Evolutionary conservation across 352 stramenopile genomes (phyloP), one percentile per base, ranked within the genome.

Genomic region (Phytophthora nicotianae): DNA sequence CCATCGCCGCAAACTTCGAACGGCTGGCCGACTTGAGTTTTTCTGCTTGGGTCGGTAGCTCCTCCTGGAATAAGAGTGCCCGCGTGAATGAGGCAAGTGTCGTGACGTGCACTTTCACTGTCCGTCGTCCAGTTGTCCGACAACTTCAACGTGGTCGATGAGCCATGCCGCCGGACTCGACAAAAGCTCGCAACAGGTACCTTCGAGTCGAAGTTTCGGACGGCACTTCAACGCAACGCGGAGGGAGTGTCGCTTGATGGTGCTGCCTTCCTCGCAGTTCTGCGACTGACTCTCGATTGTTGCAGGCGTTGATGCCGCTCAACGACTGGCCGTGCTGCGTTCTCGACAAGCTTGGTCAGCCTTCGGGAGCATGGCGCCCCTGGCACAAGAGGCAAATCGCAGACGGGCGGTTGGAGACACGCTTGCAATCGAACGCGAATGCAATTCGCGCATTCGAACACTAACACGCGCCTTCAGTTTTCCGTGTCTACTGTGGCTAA

Each of bases 171-270:
- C 45, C 61, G 47, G 61, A 69, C 61, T 69, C 53, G 54, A 69
- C 61, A 64, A 40, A 69, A 69, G 60, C 29, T 68, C 52, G 60
- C 59, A 48, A 33, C 42, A 24, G n/a, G 23, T 23, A n/a, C 27
- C 35, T 43, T 64, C 46, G 26, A 33, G 16, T 35, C 21, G n/a
- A 33, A 33, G 27, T 7, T 33, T 41, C 46, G 35, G 29, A 10
- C 32, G 14, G 21, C 53, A 33, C 35, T 54, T 41, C 53, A 48
- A 51, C 40, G 26, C 56, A 61, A 29, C 27, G 43, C 13, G 10
- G 19, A 23, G 24, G 33, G 32, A 37, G 47, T 58, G 47, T 58
- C 56, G 33, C 57, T 43, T 40, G 26, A 16, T 35, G n/a, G 35
- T 1, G 33, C 32, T 24, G 52, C 13, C 26, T 62, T 62, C 58